A percentile compares a stretch with the other conserved stretches of the same genome.
Evolutionary conservation across 306 rosid genomes (phyloP).

Genomic region (Cyclanthera cordifolia): DNA sequence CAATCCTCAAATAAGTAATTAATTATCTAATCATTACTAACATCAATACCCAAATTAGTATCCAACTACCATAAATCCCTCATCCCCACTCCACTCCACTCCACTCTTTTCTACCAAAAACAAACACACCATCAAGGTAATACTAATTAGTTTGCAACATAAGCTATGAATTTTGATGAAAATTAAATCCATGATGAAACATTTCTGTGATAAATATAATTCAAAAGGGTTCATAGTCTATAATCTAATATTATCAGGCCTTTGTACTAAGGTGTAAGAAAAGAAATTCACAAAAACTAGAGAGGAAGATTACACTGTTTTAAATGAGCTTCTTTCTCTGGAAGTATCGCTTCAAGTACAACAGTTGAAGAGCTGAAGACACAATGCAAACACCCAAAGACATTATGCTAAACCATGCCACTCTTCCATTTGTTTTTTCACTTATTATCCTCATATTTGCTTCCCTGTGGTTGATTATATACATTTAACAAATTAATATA

Average conservation of each 20-base stretch:
- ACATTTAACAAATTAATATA: background rate
- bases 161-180: background rate
- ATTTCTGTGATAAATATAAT: background rate
- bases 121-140: too few relatives aligned
- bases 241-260: background rate
- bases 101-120: too few relatives aligned
- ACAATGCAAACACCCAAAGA: conserved; percentile 65
- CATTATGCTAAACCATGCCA: conserved; percentile 74
- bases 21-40: too few relatives aligned
- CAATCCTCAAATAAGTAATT: too few relatives aligned
- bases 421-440: conserved; percentile 63
- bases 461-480: conserved; percentile 37
- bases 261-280: background rate
- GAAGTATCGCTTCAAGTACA: conserved; percentile 81
- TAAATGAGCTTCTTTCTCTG: conserved; percentile 81
- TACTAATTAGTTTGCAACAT: too few relatives aligned
- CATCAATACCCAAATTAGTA: too few relatives aligned
- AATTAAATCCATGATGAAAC: background rate
- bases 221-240: background rate
- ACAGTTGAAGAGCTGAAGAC: conserved; percentile 63
- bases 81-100: too few relatives aligned
- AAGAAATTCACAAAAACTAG: too few relatives aligned
- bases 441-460: conserved; percentile 80
- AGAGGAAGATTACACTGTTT: too few relatives aligned
- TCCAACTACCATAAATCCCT: too few relatives aligned